Percentiles rank a stretch among this genome's conserved stretches.
These are phyloP conservation scores for Tricholoma matsutake DNA, from an alignment of 768 basidiomycete species.

Conservation along the genomic window DNA sequence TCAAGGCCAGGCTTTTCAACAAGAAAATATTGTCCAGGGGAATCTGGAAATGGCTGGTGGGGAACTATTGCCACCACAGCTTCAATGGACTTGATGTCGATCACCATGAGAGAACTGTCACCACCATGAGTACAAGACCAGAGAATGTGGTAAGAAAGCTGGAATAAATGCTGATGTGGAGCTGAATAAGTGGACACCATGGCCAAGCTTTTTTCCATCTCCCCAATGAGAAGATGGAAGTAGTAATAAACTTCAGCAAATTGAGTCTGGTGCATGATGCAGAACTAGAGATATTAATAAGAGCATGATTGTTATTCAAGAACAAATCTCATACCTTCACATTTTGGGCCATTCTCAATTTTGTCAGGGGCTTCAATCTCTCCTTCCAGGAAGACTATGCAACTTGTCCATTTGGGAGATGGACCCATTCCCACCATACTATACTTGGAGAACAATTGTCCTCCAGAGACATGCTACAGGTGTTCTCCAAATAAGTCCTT, in stretches of 20 bases:
- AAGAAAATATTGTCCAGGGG: conserved; percentile 1
- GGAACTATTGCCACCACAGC: too few species aligned
- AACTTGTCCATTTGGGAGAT: too few species aligned
- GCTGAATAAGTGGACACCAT: not conserved
- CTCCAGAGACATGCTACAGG: too few species aligned
- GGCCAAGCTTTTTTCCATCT: not conserved
- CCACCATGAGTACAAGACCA: conserved; percentile 5
- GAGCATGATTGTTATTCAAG: too few species aligned
- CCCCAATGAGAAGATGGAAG: not conserved
- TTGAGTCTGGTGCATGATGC: too few species aligned
- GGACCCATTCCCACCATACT: not conserved
- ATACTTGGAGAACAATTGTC: not conserved
- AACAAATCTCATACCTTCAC: too few species aligned
- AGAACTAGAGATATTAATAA: too few species aligned
- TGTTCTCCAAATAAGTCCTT: too few species aligned
- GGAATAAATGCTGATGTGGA: not conserved
- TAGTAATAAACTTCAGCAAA: not conserved
- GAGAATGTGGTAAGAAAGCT: not conserved
- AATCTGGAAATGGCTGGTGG: too few species aligned
- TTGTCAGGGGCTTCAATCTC: not conserved
- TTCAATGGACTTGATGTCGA: conserved; percentile 1
- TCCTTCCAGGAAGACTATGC: too few species aligned
- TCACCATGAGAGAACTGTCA: not conserved
- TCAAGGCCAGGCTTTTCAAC: conserved; percentile 5
- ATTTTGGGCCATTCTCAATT: not conserved